Base-by-base conservation (phyloP, 495 filamentous ascomycete species). In the Aspergillus carlsbadensis region DNA sequence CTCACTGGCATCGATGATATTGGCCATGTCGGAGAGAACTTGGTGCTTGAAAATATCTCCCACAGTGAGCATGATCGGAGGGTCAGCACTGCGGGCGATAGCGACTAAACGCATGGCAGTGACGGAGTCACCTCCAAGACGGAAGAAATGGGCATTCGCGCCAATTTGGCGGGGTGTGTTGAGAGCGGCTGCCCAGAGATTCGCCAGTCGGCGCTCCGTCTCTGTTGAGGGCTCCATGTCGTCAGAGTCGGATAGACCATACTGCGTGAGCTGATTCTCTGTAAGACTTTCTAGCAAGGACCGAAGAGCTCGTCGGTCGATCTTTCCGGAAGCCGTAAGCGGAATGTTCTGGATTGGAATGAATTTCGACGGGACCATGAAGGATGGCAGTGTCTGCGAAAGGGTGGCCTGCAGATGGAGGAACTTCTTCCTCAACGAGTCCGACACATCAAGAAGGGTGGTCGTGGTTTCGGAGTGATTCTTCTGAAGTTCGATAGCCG, bases 111-210 rank as follows among this genome's bases (percentile, higher is more conserved):
- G 51, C 60, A 62, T 62, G 6, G 60, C 60, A 6, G 56, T 52
- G 7, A 62, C 45, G 0, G 60, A 62, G 41, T 62, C 60, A 3
- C 60, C 60, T 2, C 60, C 60, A 1, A 57, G 20, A 43, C 57
- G 69, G 66, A 85, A 78, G 62, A 85, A 84, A 59, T 70, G 76
- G 52, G 81, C 75, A 44, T 77, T 71, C 6, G 77, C 63, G 5
- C 70, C 67, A 20, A 76, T 41, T 3, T 61, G 56, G 2, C 57
- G 18, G 3, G 58, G 29, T 1, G 74, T 37, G 35, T 75, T 72
- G 10, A 81, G 68, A 7, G 75, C 70, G 6, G 69, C 49, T 7
- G 62, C 59, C 68, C 69, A 77, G 37, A 78, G 66, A 3, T 21
- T 33, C 5, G 37, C 46, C 2, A 62, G 35, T 0, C 7, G n/a